phyloP scores from a whole-genome alignment of 1,284 basidiomycete species.

The Tilletia walkeri region DNA sequence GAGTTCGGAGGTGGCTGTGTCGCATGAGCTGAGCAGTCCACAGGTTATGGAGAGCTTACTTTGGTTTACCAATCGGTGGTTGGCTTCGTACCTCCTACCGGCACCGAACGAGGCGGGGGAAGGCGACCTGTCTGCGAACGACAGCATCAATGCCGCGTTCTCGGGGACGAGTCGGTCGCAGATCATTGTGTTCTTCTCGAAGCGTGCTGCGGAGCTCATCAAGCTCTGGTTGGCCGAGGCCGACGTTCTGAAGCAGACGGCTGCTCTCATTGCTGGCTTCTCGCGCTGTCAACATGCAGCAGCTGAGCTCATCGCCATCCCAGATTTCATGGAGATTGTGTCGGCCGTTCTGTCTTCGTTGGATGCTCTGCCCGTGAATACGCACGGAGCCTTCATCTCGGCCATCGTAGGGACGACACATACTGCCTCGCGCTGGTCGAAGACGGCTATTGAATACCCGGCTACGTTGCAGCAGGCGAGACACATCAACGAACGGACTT shows the following conservation, averaged over 20 bases:
- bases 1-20: conserved; percentile 27
- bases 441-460: conserved; percentile 14
- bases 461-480: conserved; percentile 18
- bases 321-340: conserved; percentile 39
- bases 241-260: conserved; percentile 43
- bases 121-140: conserved; percentile 29
- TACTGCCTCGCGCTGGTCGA: conserved; percentile 19
- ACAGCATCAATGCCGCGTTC: conserved; percentile 29
- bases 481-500: conserved; percentile 16
- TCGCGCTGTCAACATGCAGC: conserved; percentile 29
- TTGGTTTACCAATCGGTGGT: conserved; percentile 49
- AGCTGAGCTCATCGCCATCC: conserved; percentile 33
- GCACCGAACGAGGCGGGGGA: conserved; percentile 21
- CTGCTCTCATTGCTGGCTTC: conserved; percentile 40
- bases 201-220: conserved; percentile 37
- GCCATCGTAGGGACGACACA: conserved; percentile 33
- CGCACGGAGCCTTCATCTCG: conserved; percentile 40
- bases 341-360: conserved; percentile 32
- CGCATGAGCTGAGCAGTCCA: conserved; percentile 38
- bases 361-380: conserved; percentile 40
- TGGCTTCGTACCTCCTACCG: conserved; percentile 41
- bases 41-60: conserved; percentile 44
- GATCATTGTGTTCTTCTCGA: conserved; percentile 40
- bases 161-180: conserved; percentile 36
- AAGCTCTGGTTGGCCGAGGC: conserved; percentile 45